phyloP scores from a whole-genome alignment of 495 filamentous ascomycete species.

The Trichocladium antarcticum region DNA sequence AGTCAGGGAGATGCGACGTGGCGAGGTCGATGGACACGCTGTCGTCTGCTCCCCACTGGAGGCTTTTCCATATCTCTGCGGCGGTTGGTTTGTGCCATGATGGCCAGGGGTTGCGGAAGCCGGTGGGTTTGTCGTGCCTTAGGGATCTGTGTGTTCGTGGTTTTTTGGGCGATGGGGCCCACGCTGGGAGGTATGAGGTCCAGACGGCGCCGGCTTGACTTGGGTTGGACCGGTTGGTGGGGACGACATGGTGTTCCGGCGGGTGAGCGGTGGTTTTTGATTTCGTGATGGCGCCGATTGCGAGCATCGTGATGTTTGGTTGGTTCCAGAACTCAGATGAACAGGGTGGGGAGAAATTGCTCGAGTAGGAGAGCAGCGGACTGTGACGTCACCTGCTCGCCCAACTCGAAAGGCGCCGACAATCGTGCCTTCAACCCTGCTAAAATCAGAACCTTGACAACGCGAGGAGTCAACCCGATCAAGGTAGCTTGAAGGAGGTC shows the following conservation, averaged over 20 bases:
- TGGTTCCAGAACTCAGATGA: no score
- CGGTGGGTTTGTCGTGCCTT: neutral
- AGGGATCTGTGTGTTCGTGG: neutral
- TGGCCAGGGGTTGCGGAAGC: conserved; percentile 47
- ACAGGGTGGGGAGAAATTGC: no score
- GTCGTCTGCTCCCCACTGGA: conserved; percentile 19
- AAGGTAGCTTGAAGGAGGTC: no score
- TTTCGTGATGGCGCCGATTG: neutral
- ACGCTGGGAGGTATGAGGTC: conserved; percentile 12
- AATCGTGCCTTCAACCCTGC: no score
- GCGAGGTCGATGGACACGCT: conserved; percentile 18
- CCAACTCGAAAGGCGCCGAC: no score
- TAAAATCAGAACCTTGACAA: no score
- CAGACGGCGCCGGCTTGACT: neutral
- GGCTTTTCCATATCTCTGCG: conserved; percentile 18
- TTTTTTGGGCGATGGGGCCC: conserved; percentile 1
- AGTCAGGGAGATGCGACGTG: conserved; percentile 8
- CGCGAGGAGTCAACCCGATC: no score
- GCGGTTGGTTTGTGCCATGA: conserved; percentile 29
- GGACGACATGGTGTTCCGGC: conserved; percentile 7
- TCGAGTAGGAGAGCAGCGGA: no score
- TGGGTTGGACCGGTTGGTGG: neutral
- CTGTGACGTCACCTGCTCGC: no score
- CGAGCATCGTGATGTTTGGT: neutral
- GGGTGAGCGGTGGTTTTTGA: neutral